Base-by-base conservation (phyloP, 306 rosid genomes). In the Sphenostylis stenocarpa region DNA sequence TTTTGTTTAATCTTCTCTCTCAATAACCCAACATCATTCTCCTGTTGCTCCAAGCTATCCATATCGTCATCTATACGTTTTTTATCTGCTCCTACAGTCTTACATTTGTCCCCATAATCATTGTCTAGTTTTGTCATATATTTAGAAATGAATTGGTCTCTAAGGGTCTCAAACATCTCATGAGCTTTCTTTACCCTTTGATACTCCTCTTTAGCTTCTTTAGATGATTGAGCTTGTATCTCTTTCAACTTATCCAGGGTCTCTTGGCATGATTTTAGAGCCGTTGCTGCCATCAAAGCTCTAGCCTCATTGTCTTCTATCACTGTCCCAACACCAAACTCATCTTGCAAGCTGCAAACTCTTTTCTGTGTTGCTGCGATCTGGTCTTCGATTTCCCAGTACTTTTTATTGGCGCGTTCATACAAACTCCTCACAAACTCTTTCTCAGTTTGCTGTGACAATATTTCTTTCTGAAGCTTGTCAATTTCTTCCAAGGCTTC, bases 391-490 rank as follows among this genome's bases (percentile, higher is more conserved):
- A 96, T 87, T 19, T 88, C 91, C 97, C 94, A 92, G 56, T 87
- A 89, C 80, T 89, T 91, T 13, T 87, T 86, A 4, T 90, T 87
- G 15, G 90, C 87, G 4, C 86, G 86, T 13, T 92, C 97, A 5
- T 88, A 91, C 80, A 91, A 76, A 67, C 92, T 87, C 86, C 92
- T 91, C n/a, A 90, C 98, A n/a, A 96, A 96, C 85, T 96, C 99
- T 85, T 89, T 91, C 82, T 92, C 99, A 1, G 99, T 96, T 82
- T 96, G 97, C 3, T 87, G 52, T 1, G 81, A 86, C 81, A 92
- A 77, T 34, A 89, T 96, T 1, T 87, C 97, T 73, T 96, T 96
- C 62, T 89, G 98, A 48, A 92, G 84, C 71, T 51, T 88, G 77
- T 91, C 94, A 19, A 92, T 87, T 74, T 92, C 98, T 34, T 56